Evolutionary conservation across 768 basidiomycete genomes (phyloP).

Genomic region (Lanmaoa rubissima): DNA sequence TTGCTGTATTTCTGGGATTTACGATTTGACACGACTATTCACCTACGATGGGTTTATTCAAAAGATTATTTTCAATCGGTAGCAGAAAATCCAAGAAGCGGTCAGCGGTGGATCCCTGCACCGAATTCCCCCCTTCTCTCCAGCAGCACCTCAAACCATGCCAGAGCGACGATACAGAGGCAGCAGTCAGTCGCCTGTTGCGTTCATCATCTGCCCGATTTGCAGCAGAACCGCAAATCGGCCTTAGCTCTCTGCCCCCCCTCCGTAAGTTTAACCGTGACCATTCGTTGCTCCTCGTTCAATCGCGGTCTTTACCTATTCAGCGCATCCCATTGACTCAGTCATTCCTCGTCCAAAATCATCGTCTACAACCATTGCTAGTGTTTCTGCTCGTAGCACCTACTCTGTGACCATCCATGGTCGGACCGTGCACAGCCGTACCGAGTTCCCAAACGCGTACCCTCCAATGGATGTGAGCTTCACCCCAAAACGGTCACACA

Average conservation of each 20-base stretch:
- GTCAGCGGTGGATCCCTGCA: constrained; percentile 25
- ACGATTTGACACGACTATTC: constrained; percentile 29
- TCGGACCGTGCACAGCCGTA: constrained; percentile 57
- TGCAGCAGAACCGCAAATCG: constrained; percentile 52
- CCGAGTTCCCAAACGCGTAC: constrained; percentile 66
- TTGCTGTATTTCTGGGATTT: constrained; percentile 13
- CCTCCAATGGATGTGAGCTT: constrained; percentile 35
- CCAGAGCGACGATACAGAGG: constrained; percentile 45
- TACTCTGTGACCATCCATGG: constrained; percentile 73
- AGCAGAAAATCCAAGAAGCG: constrained; percentile 59
- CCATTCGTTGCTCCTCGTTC: background rate
- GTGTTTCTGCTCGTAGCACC: constrained; percentile 52
- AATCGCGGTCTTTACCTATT: background rate
- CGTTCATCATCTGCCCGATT: constrained; percentile 73
- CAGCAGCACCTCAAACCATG: constrained; percentile 14
- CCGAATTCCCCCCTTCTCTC: constrained; percentile 28
- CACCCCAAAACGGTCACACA: constrained; percentile 29
- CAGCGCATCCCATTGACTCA: constrained; percentile 68
- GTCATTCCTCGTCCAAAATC: constrained; percentile 48
- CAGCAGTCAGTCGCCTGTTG: constrained; percentile 48
- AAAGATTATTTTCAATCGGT: constrained; percentile 66
- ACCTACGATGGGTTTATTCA: constrained; percentile 61
- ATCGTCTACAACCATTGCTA: constrained; percentile 54
- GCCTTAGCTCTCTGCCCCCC: constrained; percentile 60
- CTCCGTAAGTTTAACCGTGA: constrained; percentile 53